These are phyloP conservation scores for Euphorbia schlechtendalii DNA, from an alignment of 441 rosid genomes.

Conservation along the genomic window DNA sequence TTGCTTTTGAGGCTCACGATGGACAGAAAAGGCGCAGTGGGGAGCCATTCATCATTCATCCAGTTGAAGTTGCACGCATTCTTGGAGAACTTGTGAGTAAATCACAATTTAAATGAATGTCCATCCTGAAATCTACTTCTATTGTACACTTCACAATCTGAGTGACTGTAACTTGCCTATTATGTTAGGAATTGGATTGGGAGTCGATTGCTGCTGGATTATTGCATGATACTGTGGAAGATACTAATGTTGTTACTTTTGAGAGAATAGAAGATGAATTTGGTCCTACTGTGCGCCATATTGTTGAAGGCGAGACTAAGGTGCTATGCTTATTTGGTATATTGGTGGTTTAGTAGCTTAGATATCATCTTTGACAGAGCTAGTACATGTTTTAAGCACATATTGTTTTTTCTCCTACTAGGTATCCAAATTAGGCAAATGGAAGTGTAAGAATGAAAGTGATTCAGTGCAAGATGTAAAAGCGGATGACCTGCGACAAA, in stretches of 20 bases:
- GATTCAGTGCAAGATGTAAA: constrained; percentile 84
- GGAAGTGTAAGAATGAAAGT: constrained; percentile 68
- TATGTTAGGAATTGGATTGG: constrained; percentile 90
- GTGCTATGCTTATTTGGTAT: constrained; percentile 33
- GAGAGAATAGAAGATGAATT: constrained; percentile 91
- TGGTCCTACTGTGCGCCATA: constrained; percentile 79
- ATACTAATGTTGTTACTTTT: constrained; percentile 88
- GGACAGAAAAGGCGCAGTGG: constrained; percentile 95
- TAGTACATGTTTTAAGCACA: constrained; percentile 14
- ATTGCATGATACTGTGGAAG: constrained; percentile 97
- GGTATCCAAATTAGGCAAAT: constrained; percentile 95
- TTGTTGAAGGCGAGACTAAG: constrained; percentile 99
- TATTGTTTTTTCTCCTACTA: constrained; percentile 21
- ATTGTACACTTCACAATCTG: constrained; percentile 19
- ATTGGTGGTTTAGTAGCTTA: constrained; percentile 9
- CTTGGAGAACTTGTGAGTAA: constrained; percentile 92
- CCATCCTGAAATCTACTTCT: constrained; percentile 12
- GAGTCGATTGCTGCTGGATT: constrained; percentile 96
- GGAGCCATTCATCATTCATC: constrained; percentile 88
- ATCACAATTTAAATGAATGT: constrained; percentile 15
- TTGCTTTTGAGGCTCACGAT: constrained; percentile 91
- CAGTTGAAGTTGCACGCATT: constrained; percentile 90
- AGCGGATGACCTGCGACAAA: constrained; percentile 97
- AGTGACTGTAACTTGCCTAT: constrained; percentile 22
- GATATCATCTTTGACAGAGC: constrained; percentile 5